Percentiles rank a stretch among this genome's conserved stretches.
Evolutionary conservation across 1,139 yeast species (phyloP).

Genomic region (Candida albicans): DNA sequence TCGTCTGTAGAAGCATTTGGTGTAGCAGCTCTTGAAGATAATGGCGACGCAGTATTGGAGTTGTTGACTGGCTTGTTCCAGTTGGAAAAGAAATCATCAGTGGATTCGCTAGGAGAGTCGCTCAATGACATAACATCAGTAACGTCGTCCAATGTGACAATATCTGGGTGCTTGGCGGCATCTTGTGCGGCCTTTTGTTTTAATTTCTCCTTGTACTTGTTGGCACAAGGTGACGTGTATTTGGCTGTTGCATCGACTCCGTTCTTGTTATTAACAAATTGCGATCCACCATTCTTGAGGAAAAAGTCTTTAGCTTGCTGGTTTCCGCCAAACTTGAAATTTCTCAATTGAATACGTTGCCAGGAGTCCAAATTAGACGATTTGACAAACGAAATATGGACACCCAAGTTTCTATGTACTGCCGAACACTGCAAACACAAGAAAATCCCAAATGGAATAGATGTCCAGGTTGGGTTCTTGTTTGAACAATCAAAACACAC

Average conservation of each 20-base stretch:
- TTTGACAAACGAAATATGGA: constrained; percentile 63
- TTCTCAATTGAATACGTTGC: constrained; percentile 84
- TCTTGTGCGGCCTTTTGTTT: constrained; percentile 68
- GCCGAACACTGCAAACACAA: constrained; percentile 52
- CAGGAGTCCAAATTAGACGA: constrained; percentile 88
- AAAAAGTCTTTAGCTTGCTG: constrained; percentile 81
- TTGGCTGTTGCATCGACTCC: constrained; percentile 69
- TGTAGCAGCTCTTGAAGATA: constrained; percentile 50
- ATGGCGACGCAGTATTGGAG: constrained; percentile 55
- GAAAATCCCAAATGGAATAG: constrained; percentile 50
- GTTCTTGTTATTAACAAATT: constrained; percentile 46
- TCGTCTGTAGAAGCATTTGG: constrained; percentile 47
- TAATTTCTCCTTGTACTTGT: constrained; percentile 75
- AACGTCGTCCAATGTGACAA: constrained; percentile 59
- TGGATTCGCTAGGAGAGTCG: constrained; percentile 41
- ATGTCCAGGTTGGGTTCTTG: constrained; percentile 54
- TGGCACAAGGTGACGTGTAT: constrained; percentile 78
- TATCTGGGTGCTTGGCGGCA: constrained; percentile 65
- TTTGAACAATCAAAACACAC: constrained; percentile 69
- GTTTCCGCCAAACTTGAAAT: constrained; percentile 93
- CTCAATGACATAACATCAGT: constrained; percentile 35
- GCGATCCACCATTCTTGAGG: constrained; percentile 80
- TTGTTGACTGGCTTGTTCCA: constrained; percentile 76
- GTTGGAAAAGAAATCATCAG: constrained; percentile 86
- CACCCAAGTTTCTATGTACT: constrained; percentile 51